Evolutionary conservation across 768 basidiomycete genomes (phyloP), one percentile per base, ranked within the genome.

Genomic region (Pleurotus platypus): DNA sequence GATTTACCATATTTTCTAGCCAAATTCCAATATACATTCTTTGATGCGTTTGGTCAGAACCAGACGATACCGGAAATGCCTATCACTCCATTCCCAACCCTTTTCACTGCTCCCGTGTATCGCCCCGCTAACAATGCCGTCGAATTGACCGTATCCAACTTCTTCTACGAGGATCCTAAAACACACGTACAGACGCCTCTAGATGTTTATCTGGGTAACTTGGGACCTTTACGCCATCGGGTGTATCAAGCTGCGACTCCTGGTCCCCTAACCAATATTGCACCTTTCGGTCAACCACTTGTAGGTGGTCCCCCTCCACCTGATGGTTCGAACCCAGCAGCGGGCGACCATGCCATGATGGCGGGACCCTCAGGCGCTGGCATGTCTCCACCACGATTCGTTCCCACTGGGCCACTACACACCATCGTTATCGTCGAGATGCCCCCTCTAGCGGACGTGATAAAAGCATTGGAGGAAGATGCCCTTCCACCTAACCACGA

Each of bases 21-120:
- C 55, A 93, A 94, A 72, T 94, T 94, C 72, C 90, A 94, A 65
- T 95, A 94, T 69, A 93, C 92, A 15, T 96, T 96, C 70, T 94
- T 95, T 67, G 91, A 94, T 64, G 90, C 90, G 4, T 87, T 90
- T 68, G 89, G 89, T 12, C 84, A 90, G 63, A 91, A 86, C 66
- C 87, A 80, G 65, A 83, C 76, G 50, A 85, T 90, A 65, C 89
- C 92, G 49, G 84, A 86, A 58, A 75, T 84, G 64, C 86, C 91
- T 20, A 90, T 97, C 61, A 94, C 94, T 0, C 93, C 94, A 1
- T 91, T 94, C 71, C 94, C 94, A 0, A 91, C 89, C 4, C 72
- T 95, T 13, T 89, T 93, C 67, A 88, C 87, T 7, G 78, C 89
- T 5, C 94, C 94, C 2, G 75, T 78, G 45, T 92, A 91, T 68